Evolutionary conservation across 768 basidiomycete genomes (phyloP).

Genomic region (Melanogaster broomeanus): DNA sequence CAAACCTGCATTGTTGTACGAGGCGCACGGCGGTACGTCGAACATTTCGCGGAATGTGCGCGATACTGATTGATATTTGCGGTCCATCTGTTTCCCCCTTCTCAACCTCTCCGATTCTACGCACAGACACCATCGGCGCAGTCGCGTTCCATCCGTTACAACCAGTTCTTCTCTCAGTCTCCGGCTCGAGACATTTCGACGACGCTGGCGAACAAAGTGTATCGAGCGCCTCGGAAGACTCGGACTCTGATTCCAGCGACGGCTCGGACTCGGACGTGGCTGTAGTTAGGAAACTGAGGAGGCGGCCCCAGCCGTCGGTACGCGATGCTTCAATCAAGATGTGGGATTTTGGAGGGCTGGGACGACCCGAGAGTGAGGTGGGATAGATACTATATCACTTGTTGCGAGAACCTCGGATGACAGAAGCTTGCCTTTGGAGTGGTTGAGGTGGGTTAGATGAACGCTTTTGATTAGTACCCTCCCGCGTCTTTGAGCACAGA

Average conservation of each 20-base stretch:
- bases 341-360: constrained; percentile 19
- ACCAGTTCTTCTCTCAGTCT: constrained; percentile 60
- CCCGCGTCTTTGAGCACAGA: too few species aligned
- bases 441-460: too few species aligned
- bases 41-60: neutral
- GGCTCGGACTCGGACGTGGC: neutral
- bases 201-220: neutral
- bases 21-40: constrained; percentile 58
- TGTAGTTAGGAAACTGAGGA: constrained; percentile 8
- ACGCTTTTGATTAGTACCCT: too few species aligned
- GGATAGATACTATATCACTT: too few species aligned
- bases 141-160: constrained; percentile 71
- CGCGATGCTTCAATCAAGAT: constrained; percentile 29
- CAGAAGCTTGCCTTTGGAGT: too few species aligned
- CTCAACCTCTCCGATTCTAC: neutral
- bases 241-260: constrained; percentile 18
- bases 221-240: neutral
- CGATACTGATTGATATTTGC: neutral
- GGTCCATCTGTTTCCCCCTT: neutral
- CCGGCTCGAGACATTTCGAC: constrained; percentile 78
- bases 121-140: constrained; percentile 70
- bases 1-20: constrained; percentile 39
- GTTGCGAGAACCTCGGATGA: too few species aligned
- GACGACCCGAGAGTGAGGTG: neutral
- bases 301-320: constrained; percentile 17